Conservation (phyloP, 2,329 filamentous ascomycete species). For the Colletotrichum coccodes region DNA sequence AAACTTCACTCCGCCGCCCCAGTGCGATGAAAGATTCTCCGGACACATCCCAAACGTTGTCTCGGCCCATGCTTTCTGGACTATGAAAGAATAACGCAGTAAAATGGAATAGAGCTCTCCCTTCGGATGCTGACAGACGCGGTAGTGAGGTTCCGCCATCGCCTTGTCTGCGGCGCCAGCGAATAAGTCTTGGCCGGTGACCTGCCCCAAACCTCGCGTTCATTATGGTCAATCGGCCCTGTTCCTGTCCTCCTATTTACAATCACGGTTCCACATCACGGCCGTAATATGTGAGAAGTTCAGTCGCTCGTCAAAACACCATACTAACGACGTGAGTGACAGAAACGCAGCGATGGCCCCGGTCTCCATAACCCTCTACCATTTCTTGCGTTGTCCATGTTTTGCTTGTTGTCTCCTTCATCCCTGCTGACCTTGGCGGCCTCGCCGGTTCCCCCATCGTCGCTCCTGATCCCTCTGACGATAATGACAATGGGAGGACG, state of each 20-base stretch:
- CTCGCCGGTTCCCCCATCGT: not conserved
- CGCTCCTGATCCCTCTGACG: not conserved
- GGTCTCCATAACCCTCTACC: not conserved
- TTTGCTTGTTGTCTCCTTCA: not conserved
- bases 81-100: not conserved
- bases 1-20: slow-evolving; percentile 10
- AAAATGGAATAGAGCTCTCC: too few relatives aligned
- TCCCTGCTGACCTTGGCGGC: not conserved
- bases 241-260: too few relatives aligned
- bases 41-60: slow-evolving; percentile 6
- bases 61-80: slow-evolving; percentile 9
- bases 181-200: too few relatives aligned
- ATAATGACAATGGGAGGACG: not conserved
- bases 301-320: not conserved
- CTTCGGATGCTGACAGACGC: not conserved
- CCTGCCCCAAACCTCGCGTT: not conserved
- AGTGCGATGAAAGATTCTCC: not conserved
- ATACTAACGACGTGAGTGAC: not conserved
- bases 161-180: not conserved
- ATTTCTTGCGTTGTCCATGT: not conserved
- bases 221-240: not conserved
- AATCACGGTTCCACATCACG: not conserved
- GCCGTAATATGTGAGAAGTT: not conserved
- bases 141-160: not conserved
- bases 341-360: not conserved